Base-by-base conservation (phyloP, 2,329 filamentous ascomycete species). In the Xylariaceae sp. region DNA sequence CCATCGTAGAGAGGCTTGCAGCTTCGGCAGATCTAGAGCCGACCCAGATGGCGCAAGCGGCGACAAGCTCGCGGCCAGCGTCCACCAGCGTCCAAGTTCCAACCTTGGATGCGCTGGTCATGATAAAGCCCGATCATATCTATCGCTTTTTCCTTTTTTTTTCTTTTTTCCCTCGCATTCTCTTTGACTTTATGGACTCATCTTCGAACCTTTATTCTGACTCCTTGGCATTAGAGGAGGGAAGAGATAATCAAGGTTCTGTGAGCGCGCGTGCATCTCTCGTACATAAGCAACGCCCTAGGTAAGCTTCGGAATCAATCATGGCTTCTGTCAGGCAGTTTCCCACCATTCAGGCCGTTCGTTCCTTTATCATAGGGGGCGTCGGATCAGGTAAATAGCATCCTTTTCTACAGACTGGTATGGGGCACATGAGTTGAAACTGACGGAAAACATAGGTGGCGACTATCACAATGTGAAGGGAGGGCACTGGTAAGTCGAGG, bases 391-490 rank as follows among this genome's bases (percentile, higher is more conserved):
- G 75, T 75, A 59, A 16, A 81, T 80, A 37, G 34, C 47, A 8
- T 10, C 26, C 22, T 18, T 8, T 32, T 26, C 12, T 15, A 41
- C 6, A 34, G n/a, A 21, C 19, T 21, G 5, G 8, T 22, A 3
- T 2, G 30, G 6, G 13, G 2, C 41, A 18, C 41, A 22, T 44
- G 30, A 40, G 21, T 30, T 29, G 32, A 36, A 55, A 51, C 54
- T 59, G 44, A 57, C 47, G 30, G 13, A 74, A 22, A 16, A 74
- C 51, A n/a, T 72, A 72, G 87, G 87, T 53, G 87, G 88, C 58
- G 88, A 92, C 69, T 96, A 96, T 71, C 92, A 96, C 78, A 96
- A 96, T 79, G 92, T 95, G 65, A 80, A 89, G 60, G 80, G 81
- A 32, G 83, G 83, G 19, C 84, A 87, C 65, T 87, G 84, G 84